A percentile compares a stretch with the other conserved stretches of the same genome.
Evolutionary conservation across 2,329 filamentous ascomycete genomes (phyloP).

Genomic region (Xylaria polymorpha): DNA sequence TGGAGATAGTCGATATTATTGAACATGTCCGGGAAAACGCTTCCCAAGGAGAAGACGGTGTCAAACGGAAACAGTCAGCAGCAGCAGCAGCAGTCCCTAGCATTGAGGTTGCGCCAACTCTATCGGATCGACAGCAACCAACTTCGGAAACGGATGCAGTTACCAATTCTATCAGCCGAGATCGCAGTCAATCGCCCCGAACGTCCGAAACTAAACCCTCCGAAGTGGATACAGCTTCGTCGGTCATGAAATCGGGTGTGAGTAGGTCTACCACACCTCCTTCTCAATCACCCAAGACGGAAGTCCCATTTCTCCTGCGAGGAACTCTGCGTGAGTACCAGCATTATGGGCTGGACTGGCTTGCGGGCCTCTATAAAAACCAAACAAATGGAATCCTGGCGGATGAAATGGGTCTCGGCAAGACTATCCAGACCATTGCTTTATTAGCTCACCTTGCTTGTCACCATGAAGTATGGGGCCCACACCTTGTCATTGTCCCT

Average conservation of each 20-base stretch:
- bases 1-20: constrained; percentile 43
- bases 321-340: constrained; percentile 95
- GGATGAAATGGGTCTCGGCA: constrained; percentile 98
- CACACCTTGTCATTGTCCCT: constrained; percentile 94
- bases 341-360: constrained; percentile 96
- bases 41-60: constrained; percentile 13
- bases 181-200: constrained; percentile 60
- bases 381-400: constrained; percentile 96
- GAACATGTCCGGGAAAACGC: constrained; percentile 38
- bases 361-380: constrained; percentile 90
- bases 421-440: constrained; percentile 98
- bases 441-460: constrained; percentile 92
- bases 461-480: constrained; percentile 91
- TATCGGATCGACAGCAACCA: constrained; percentile 47
- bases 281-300: constrained; percentile 67
- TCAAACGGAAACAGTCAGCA: constrained; percentile 5
- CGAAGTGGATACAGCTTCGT: constrained; percentile 59
- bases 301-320: constrained; percentile 83
- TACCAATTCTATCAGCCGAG: constrained; percentile 58
- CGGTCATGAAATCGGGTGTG: constrained; percentile 51
- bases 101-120: constrained; percentile 43
- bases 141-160: constrained; percentile 58
- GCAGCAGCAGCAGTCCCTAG: constrained; percentile 38
- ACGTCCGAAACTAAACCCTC: constrained; percentile 64
- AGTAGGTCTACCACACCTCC: constrained; percentile 54